Evolutionary conservation across 768 basidiomycete genomes (phyloP).

Genomic region (Jaapia argillacea): DNA sequence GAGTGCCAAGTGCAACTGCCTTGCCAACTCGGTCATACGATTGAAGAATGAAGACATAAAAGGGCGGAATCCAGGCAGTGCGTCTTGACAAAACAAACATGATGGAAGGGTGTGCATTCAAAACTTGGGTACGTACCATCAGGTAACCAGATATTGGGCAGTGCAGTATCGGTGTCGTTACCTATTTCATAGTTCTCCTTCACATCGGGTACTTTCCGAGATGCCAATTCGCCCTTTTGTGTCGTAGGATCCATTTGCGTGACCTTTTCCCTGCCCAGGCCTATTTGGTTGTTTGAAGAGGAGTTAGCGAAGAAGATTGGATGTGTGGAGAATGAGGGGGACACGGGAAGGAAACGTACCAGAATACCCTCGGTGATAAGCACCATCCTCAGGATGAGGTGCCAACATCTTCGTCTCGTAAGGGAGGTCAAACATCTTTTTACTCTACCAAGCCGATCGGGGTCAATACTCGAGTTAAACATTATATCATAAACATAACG

Average conservation of each 20-base stretch:
- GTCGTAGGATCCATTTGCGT: background rate
- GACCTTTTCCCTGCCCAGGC: background rate
- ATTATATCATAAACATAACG: background rate
- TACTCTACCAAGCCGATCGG: background rate
- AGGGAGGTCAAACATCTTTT: background rate
- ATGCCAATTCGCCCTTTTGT: background rate
- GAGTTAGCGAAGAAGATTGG: too few relatives aligned
- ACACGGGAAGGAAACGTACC: too few relatives aligned
- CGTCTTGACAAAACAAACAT: background rate
- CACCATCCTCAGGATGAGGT: background rate
- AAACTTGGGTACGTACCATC: background rate
- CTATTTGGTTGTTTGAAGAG: too few relatives aligned
- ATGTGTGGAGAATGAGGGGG: too few relatives aligned
- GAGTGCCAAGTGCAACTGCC: background rate
- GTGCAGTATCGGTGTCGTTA: background rate
- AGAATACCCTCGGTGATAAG: background rate
- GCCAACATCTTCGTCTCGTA: background rate
- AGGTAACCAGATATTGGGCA: slow-evolving; percentile 1
- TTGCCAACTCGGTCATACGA: background rate
- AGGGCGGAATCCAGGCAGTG: background rate
- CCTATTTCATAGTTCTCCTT: slow-evolving; percentile 1
- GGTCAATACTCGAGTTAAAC: too few relatives aligned
- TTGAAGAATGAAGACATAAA: background rate
- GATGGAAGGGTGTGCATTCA: background rate
- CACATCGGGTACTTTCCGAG: background rate